Percentiles rank a stretch among this genome's conserved stretches.
Evolutionary conservation across 2,329 filamentous ascomycete genomes (phyloP).

Genomic region (Thelonectria discophora): DNA sequence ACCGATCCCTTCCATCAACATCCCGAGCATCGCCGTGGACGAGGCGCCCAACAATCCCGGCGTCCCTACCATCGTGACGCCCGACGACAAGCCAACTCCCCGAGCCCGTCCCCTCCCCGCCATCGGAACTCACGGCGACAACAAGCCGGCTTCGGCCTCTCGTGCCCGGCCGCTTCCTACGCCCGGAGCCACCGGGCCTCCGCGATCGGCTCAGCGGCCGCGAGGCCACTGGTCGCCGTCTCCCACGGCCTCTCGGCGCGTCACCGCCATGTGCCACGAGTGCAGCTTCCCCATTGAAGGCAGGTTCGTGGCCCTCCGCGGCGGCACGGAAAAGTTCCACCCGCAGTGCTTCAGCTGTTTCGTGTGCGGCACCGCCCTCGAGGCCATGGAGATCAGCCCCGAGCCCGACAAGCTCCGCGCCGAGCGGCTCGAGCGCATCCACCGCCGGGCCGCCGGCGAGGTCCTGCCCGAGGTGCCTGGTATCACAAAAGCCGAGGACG

Average conservation of each 20-base stretch:
- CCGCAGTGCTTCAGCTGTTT: constrained; percentile 93
- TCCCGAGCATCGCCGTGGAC: constrained; percentile 61
- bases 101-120: constrained; percentile 48
- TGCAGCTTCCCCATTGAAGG: constrained; percentile 88
- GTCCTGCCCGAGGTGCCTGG: constrained; percentile 69
- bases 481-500: constrained; percentile 73
- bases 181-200: constrained; percentile 49
- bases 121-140: constrained; percentile 58
- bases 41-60: constrained; percentile 44
- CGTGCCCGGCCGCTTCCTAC: constrained; percentile 53
- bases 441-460: constrained; percentile 66
- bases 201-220: constrained; percentile 52
- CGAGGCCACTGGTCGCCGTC: constrained; percentile 69
- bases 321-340: constrained; percentile 80
- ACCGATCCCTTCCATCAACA: constrained; percentile 50
- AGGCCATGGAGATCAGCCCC: constrained; percentile 95
- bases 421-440: constrained; percentile 78
- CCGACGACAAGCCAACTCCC: not conserved
- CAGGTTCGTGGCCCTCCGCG: constrained; percentile 85
- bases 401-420: constrained; percentile 79
- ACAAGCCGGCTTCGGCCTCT: constrained; percentile 33
- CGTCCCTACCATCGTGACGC: constrained; percentile 47
- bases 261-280: constrained; percentile 81
- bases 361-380: constrained; percentile 85
- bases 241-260: constrained; percentile 55